phyloP scores from a whole-genome alignment of 768 basidiomycete genomes.

The Tricholoma sp. region DNA sequence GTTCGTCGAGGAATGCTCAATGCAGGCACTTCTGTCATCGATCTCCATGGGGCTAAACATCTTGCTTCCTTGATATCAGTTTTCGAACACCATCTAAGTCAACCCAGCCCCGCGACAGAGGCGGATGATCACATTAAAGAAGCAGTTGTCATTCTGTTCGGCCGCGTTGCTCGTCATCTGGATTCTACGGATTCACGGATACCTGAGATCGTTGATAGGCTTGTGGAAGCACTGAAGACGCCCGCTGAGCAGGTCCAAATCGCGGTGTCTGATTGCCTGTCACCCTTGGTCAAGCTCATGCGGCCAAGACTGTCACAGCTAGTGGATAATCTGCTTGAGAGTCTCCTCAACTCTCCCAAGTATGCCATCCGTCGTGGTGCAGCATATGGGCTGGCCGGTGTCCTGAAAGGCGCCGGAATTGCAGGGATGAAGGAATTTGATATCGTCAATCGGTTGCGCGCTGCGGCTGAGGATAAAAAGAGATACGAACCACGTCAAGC shows the following conservation, averaged over 20 bases:
- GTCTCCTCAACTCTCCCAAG: constrained; percentile 73
- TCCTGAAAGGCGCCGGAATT: constrained; percentile 88
- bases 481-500: constrained; percentile 84
- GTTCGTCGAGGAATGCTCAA: constrained; percentile 87
- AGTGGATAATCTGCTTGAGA: constrained; percentile 72
- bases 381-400: constrained; percentile 92
- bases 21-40: constrained; percentile 78
- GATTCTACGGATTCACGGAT: constrained; percentile 72
- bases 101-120: constrained; percentile 54
- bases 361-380: constrained; percentile 96
- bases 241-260: constrained; percentile 96
- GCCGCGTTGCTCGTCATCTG: constrained; percentile 86
- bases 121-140: constrained; percentile 88
- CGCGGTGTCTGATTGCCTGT: constrained; percentile 93
- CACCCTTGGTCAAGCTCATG: constrained; percentile 77
- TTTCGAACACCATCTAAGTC: constrained; percentile 74
- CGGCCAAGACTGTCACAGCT: constrained; percentile 52
- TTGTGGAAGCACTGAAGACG: constrained; percentile 87
- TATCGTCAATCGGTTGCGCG: constrained; percentile 65
- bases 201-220: constrained; percentile 73
- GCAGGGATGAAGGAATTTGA: constrained; percentile 79
- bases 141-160: constrained; percentile 91
- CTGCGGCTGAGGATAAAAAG: constrained; percentile 86
- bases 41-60: constrained; percentile 68
- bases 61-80: constrained; percentile 71